Conservation (phyloP, 768 basidiomycete genomes). For the Guyanaporus albipodus region DNA sequence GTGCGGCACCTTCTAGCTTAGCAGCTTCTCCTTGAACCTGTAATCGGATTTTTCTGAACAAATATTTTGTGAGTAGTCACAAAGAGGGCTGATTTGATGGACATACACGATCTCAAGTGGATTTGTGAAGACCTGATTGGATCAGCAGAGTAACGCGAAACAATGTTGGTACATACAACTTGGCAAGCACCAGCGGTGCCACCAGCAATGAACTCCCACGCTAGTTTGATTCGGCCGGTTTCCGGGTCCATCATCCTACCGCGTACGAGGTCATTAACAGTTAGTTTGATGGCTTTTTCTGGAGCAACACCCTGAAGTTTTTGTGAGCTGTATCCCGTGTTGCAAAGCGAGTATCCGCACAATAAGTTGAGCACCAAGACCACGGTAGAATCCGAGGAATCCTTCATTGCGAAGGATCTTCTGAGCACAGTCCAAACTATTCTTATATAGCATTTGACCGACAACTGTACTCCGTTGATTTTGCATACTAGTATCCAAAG, state of each 20-base stretch:
- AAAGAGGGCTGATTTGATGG: background rate
- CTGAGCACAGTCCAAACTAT: slow-evolving; percentile 88
- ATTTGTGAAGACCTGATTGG: slow-evolving; percentile 85
- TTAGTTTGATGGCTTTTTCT: slow-evolving; percentile 97
- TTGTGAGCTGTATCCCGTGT: slow-evolving; percentile 6
- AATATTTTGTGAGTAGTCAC: background rate
- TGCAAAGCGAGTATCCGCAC: slow-evolving; percentile 38
- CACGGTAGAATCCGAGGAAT: slow-evolving; percentile 92
- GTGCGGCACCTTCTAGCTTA: slow-evolving; percentile 73
- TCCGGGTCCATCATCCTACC: slow-evolving; percentile 85
- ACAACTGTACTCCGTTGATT: slow-evolving; percentile 97
- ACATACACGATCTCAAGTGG: slow-evolving; percentile 92
- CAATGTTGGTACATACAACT: slow-evolving; percentile 63
- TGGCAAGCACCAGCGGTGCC: slow-evolving; percentile 94
- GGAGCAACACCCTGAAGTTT: slow-evolving; percentile 79
- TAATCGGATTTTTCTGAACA: slow-evolving; percentile 79
- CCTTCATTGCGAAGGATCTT: slow-evolving; percentile 97
- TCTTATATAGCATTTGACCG: slow-evolving; percentile 95
- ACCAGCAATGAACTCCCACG: slow-evolving; percentile 91
- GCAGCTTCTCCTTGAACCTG: slow-evolving; percentile 97
- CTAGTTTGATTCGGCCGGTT: slow-evolving; percentile 88
- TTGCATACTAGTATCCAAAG: slow-evolving; percentile 65
- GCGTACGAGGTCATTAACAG: slow-evolving; percentile 91
- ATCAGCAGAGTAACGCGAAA: slow-evolving; percentile 16
- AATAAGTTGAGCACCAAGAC: slow-evolving; percentile 90